Percentiles rank a stretch among this genome's conserved stretches.
Conservation (phyloP, 257 asterid genomes). For the Phtheirospermum japonicum region DNA sequence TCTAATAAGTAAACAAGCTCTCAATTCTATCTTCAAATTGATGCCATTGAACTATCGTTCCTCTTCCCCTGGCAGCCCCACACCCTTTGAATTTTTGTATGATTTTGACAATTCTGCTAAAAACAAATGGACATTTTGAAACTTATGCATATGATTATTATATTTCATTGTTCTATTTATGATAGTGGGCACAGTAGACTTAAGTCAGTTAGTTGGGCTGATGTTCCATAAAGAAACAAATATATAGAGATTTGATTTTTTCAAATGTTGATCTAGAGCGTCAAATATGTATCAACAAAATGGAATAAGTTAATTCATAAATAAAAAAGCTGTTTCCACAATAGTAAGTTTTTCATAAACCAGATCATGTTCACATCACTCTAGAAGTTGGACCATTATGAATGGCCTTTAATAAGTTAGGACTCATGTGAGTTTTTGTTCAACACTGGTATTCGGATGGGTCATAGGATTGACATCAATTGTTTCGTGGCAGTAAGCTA, state of each 20-base stretch:
- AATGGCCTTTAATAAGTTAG: too few relatives aligned
- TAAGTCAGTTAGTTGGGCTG: background rate
- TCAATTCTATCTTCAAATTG: conserved; percentile 24
- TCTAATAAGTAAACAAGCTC: too few relatives aligned
- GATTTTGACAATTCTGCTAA: conserved; percentile 27
- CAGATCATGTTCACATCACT: too few relatives aligned
- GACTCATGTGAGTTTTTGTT: too few relatives aligned
- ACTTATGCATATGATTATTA: background rate
- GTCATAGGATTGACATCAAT: too few relatives aligned
- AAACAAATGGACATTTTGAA: too few relatives aligned
- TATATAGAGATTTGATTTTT: conserved; percentile 10
- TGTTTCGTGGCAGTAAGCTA: too few relatives aligned
- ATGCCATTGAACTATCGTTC: conserved; percentile 28
- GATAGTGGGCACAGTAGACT: background rate
- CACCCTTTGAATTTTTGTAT: conserved; percentile 23
- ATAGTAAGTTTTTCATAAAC: too few relatives aligned
- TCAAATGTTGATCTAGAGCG: conserved; percentile 9
- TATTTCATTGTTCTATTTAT: background rate
- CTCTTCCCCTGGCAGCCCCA: conserved; percentile 20
- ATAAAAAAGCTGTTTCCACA: too few relatives aligned
- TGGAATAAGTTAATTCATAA: too few relatives aligned
- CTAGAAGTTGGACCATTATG: too few relatives aligned
- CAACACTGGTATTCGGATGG: too few relatives aligned
- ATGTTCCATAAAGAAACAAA: background rate
- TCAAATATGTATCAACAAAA: conserved; percentile 13